Percentiles rank a stretch among this genome's conserved stretches.
phyloP scores from a whole-genome alignment of 2,329 filamentous ascomycete species.

The Aspergillus piperis region DNA sequence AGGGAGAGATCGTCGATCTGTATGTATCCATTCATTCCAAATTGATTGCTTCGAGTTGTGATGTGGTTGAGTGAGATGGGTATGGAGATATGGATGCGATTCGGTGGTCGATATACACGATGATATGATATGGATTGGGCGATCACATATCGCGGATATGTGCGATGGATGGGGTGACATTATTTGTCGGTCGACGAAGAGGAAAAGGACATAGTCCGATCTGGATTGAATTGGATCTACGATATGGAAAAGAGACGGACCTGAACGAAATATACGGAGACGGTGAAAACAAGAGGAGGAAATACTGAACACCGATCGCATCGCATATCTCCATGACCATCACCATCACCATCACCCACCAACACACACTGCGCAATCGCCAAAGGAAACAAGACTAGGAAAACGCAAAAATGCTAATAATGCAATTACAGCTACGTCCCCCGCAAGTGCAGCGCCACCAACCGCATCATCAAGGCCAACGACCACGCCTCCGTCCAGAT shows the following conservation, averaged over 20 bases:
- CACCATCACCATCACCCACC: no score
- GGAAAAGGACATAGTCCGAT: no score
- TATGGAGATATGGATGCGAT: neutral
- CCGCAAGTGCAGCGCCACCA: constrained; percentile 97
- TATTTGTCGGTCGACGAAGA: no score
- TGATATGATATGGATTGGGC: no score
- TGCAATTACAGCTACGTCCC: constrained; percentile 76
- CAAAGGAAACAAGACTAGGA: neutral
- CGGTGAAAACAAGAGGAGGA: neutral
- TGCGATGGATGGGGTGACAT: no score
- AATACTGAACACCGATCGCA: neutral
- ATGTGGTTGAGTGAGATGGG: no score
- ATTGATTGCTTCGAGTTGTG: no score
- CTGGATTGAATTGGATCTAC: no score
- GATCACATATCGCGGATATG: no score
- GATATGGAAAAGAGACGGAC: neutral
- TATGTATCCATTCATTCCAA: constrained; percentile 54
- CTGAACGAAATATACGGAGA: neutral
- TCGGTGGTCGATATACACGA: neutral
- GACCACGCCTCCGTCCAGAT: constrained; percentile 99
- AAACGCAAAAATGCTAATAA: constrained; percentile 16
- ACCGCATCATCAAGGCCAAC: constrained; percentile 99
- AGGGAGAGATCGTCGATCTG: constrained; percentile 99
- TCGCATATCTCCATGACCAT: no score
- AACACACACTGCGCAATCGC: no score